These are phyloP conservation scores for Mortierella sp. DNA, from an alignment of 371 early-diverging fungal genomes.

Conservation along the genomic window DNA sequence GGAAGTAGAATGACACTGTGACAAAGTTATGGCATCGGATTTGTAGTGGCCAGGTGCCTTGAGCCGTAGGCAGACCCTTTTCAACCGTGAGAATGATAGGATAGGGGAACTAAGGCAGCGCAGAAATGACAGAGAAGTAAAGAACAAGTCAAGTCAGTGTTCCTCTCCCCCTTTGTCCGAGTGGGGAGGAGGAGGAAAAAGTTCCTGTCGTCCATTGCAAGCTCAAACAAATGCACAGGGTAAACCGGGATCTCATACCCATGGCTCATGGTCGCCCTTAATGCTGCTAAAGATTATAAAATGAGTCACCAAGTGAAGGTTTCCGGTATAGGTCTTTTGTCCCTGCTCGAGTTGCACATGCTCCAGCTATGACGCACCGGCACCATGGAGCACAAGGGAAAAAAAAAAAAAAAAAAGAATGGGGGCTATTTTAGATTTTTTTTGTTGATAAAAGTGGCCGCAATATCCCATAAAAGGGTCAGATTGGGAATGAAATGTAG, in stretches of 20 bases:
- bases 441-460: no score
- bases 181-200: no score
- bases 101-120: constrained; percentile 74
- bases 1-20: constrained; percentile 74
- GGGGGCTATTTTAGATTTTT: no score
- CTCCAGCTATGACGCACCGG: no score
- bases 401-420: no score
- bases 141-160: not conserved
- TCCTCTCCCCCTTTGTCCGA: no score
- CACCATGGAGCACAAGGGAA: no score
- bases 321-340: constrained; percentile 66
- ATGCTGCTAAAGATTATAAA: constrained; percentile 74
- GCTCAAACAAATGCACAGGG: not conserved
- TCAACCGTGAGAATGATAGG: constrained; percentile 88
- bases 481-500: no score
- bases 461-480: no score
- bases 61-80: constrained; percentile 61
- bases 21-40: constrained; percentile 87
- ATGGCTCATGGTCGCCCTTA: constrained; percentile 65
- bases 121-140: not conserved
- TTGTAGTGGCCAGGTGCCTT: constrained; percentile 64
- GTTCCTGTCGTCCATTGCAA: no score
- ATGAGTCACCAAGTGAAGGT: constrained; percentile 82
- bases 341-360: constrained; percentile 69
- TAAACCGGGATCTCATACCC: constrained; percentile 62